These are phyloP conservation scores for Guadua angustifolia DNA, from an alignment of 176 grass and related monocot species.

Conservation along the genomic window DNA sequence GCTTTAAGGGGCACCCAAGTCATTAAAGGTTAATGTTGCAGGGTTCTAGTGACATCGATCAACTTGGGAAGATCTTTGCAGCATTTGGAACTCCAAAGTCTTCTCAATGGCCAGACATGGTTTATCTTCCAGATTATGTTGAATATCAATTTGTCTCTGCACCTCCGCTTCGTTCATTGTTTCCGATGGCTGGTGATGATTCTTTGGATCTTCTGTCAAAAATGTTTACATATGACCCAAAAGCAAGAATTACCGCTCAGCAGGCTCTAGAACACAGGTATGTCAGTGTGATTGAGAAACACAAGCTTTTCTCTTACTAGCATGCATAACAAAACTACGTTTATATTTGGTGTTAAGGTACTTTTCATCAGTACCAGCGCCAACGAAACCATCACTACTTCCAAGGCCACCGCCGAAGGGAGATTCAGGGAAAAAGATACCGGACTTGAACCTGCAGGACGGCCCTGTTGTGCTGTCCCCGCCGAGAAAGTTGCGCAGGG, in stretches of 20 bases:
- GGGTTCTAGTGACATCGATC: slow-evolving; percentile 98
- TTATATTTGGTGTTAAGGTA: slow-evolving; percentile 65
- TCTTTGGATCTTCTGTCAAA: slow-evolving; percentile 89
- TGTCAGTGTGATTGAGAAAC: background rate
- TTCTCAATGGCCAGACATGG: slow-evolving; percentile 95
- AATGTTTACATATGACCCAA: slow-evolving; percentile 98
- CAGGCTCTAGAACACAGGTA: slow-evolving; percentile 98
- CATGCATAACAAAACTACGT: slow-evolving; percentile 36
- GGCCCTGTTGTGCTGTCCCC: slow-evolving; percentile 86
- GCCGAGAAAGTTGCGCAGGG: slow-evolving; percentile 83
- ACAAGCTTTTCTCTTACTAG: slow-evolving; percentile 15
- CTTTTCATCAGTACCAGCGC: slow-evolving; percentile 82
- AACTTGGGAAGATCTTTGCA: slow-evolving; percentile 95
- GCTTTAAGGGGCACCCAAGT: slow-evolving; percentile 11
- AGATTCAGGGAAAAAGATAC: slow-evolving; percentile 60
- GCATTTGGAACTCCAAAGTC: slow-evolving; percentile 93
- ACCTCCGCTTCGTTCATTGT: slow-evolving; percentile 76
- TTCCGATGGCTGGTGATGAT: slow-evolving; percentile 90
- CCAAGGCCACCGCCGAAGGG: slow-evolving; percentile 82
- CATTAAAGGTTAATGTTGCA: slow-evolving; percentile 43
- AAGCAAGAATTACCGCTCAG: slow-evolving; percentile 90
- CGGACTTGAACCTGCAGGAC: slow-evolving; percentile 63
- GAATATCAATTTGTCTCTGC: slow-evolving; percentile 92
- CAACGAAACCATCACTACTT: slow-evolving; percentile 83
- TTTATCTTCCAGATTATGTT: slow-evolving; percentile 99